phyloP scores from a whole-genome alignment of 2,329 filamentous ascomycete species.

The Talaromyces sp. region DNA sequence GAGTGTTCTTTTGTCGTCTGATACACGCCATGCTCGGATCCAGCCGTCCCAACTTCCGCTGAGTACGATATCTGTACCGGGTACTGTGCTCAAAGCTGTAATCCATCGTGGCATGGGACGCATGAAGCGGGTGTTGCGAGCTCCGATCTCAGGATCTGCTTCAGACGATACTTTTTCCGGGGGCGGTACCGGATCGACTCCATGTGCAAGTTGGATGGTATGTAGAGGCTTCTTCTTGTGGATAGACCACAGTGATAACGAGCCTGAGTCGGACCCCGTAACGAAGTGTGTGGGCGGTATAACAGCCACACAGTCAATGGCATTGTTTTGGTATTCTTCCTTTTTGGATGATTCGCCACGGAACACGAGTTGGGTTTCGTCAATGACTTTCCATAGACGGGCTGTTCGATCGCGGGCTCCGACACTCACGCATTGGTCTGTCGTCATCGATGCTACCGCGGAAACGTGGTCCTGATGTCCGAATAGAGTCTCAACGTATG shows the following conservation, averaged over 20 bases:
- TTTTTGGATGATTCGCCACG: slow-evolving; percentile 64
- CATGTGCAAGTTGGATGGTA: slow-evolving; percentile 77
- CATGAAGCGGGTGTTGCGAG: slow-evolving; percentile 42
- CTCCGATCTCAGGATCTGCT: slow-evolving; percentile 56
- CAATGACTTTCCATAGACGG: slow-evolving; percentile 90
- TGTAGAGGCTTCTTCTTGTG: slow-evolving; percentile 93
- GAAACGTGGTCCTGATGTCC: slow-evolving; percentile 91
- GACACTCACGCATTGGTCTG: slow-evolving; percentile 87
- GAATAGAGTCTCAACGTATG: slow-evolving; percentile 93
- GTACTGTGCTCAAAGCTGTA: slow-evolving; percentile 79
- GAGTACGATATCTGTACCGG: slow-evolving; percentile 85
- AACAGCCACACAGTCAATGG: slow-evolving; percentile 87
- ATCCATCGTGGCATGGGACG: slow-evolving; percentile 76
- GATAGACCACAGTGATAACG: slow-evolving; percentile 79
- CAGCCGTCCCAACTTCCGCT: slow-evolving; percentile 93
- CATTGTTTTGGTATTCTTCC: slow-evolving; percentile 65
- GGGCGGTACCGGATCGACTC: slow-evolving; percentile 68
- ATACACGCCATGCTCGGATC: slow-evolving; percentile 80
- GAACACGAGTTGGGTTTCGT: slow-evolving; percentile 94
- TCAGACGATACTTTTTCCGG: slow-evolving; percentile 72
- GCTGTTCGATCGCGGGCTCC: slow-evolving; percentile 89
- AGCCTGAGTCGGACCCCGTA: slow-evolving; percentile 88
- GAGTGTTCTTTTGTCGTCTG: slow-evolving; percentile 75
- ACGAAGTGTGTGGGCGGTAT: slow-evolving; percentile 89
- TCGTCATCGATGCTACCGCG: slow-evolving; percentile 75